Conservation (phyloP, 768 basidiomycete genomes). For the Coprinopsis marcescibilis region DNA sequence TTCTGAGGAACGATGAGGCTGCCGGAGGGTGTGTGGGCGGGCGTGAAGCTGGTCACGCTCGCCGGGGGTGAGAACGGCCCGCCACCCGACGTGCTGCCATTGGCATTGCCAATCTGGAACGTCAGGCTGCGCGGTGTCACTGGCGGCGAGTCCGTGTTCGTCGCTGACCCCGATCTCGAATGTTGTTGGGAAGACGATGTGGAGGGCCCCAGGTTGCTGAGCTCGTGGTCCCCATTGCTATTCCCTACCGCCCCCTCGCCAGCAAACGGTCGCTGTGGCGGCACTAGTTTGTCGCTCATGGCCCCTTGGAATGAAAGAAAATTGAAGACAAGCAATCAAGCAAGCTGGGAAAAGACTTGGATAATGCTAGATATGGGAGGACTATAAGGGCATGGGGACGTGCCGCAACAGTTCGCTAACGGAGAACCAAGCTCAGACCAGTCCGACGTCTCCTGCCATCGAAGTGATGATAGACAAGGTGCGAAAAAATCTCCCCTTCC, state of each 20-base stretch:
- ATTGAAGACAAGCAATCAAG: background rate
- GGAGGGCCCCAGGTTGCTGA: constrained; percentile 19
- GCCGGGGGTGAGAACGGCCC: constrained; percentile 52
- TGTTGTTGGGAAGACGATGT: constrained; percentile 24
- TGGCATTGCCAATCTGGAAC: constrained; percentile 23
- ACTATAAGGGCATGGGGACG: background rate
- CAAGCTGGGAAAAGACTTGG: background rate
- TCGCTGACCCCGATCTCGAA: constrained; percentile 29
- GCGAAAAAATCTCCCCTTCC: background rate
- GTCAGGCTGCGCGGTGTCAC: constrained; percentile 35
- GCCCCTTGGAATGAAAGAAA: no score
- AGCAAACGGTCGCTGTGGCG: constrained; percentile 28
- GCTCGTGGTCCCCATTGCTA: constrained; percentile 26
- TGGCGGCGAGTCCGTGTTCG: constrained; percentile 30
- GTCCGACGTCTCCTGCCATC: background rate
- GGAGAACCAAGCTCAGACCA: background rate
- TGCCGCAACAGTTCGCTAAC: background rate
- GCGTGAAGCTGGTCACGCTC: constrained; percentile 41
- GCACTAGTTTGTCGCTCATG: constrained; percentile 21
- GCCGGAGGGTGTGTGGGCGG: constrained; percentile 24
- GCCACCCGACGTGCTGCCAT: no score
- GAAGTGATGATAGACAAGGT: background rate
- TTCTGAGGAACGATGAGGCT: constrained; percentile 20
- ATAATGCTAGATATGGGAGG: background rate
- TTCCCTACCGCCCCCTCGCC: constrained; percentile 20